Base-by-base conservation (phyloP, 306 rosid species). In the Prunus salicina region DNA sequence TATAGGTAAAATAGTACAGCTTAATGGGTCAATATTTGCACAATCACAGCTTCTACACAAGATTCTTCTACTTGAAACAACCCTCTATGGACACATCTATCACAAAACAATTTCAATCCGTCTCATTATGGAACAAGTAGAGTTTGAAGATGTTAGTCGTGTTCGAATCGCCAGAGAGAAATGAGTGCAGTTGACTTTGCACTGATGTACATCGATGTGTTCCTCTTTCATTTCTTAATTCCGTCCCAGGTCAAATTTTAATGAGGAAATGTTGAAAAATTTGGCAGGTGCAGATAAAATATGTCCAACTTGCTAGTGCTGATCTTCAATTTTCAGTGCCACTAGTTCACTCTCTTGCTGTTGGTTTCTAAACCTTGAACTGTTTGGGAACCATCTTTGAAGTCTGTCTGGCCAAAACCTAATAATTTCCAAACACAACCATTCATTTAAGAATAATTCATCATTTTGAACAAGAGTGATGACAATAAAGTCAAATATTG, bases 381-480 rank as follows among this genome's bases (percentile, higher is more conserved):
- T 79, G 89, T 79, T 86, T 45, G 95, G 96, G 49, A 91, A 85
- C 97, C 93, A 94, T 83, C 88, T 86, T 50, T 78, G 61, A 43
- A 91, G 82, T 82, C 87, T 87, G 78, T 91, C 96, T n/a, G 97
- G 96, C 93, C 87, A 92, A 76, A 84, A 85, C 90, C 98, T 94
- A 84, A 76, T 15, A 34, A n/a, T 65, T 47, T 32, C 76, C 20
- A 72, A 67, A 67, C 22, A 66, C 11, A 70, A 77, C 57, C 51
- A 78, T 75, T 66, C 51, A 55, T 45, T 79, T 25, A 49, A 71
- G 75, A 72, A 3, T 13, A 11, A 63, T 18, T 61, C 58, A 50
- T 66, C 15, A 1, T 12, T 27, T 12, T n/a, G 8, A 14, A 45
- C n/a, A 30, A 30, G 11, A 69, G 15, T 8, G 27, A 68, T 68